Conservation (phyloP, 371 early-diverging fungal genomes). For the Lichtheimia corymbifera region DNA sequence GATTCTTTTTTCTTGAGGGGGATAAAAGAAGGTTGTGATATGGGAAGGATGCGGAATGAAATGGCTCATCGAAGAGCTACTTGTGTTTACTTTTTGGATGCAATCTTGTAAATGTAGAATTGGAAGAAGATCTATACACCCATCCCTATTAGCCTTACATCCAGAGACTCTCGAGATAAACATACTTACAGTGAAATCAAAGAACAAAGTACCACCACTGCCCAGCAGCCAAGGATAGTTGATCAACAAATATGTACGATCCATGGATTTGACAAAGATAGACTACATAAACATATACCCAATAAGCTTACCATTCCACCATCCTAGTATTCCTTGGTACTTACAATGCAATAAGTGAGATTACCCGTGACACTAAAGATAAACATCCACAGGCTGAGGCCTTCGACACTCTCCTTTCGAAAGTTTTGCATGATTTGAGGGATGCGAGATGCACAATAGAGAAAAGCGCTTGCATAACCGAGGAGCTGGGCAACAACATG, state of each 20-base stretch:
- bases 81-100: not conserved
- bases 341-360: conserved; percentile 63
- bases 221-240: conserved; percentile 78
- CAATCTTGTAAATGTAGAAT: conserved; percentile 41
- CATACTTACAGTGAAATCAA: conserved; percentile 57
- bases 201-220: conserved; percentile 61
- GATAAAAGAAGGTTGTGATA: too few species aligned
- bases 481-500: conserved; percentile 43
- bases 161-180: not conserved
- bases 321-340: not conserved
- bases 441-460: conserved; percentile 66
- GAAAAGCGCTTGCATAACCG: conserved; percentile 59
- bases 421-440: conserved; percentile 85
- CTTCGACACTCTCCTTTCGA: conserved; percentile 70
- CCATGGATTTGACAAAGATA: conserved; percentile 64
- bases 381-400: conserved; percentile 80
- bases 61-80: not conserved
- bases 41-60: not conserved
- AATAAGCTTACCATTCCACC: too few species aligned
- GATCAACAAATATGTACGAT: conserved; percentile 57
- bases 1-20: too few species aligned
- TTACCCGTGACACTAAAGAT: conserved; percentile 83
- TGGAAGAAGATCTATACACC: conserved; percentile 48
- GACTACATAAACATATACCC: conserved; percentile 35
- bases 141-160: not conserved